Evolutionary conservation across 176 grass and related monocot genomes (phyloP), one percentile per base, ranked within the genome.

Genomic region (Puccinellia tenuiflora): DNA sequence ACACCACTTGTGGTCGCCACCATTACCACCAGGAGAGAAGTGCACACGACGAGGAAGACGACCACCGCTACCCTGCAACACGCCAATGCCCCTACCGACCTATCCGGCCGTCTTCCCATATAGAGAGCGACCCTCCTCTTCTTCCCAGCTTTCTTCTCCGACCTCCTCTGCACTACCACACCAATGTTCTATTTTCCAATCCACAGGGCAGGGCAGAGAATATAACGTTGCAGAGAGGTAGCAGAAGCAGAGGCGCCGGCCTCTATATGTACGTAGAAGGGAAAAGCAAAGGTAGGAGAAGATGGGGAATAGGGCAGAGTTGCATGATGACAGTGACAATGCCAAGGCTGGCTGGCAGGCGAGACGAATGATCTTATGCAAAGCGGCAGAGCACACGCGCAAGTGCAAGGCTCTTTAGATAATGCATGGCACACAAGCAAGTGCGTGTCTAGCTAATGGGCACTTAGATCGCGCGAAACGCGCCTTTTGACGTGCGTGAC

Each of bases 71-170:
- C 12, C 77, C 73, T 43, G 77, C 65, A 86, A 34, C 42, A 59
- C 88, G 59, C 80, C 77, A 46, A 45, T 83, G 24, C 87, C 87
- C 92, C 79, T 28, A 14, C 28, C 79, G 64, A 82, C 81, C 71
- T 48, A 2, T 47, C 71, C 1, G 69, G 59, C 39, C 82, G 13
- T 69, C 72, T 79, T 86, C 80, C 85, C 87, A 87, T 90, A 77
- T 33, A 86, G 64, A 55, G 22, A 72, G 75, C 28, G 39, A 39
- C 24, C 29, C 73, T 35, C 60, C 39, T 74, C 12, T 24, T 24
- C 42, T n/a, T 2, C 18, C 60, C 6, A 64, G 45, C n/a, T 12
- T 45, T 6, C 65, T 82, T 59, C 48, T 83, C 46, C 78, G n/a
- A n/a, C 12, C 12, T 15, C 31, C 81, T 57, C 68, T 14, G 20